These are phyloP conservation scores for Eutrema japonicum DNA, from an alignment of 345 rosid genomes.

Conservation along the genomic window DNA sequence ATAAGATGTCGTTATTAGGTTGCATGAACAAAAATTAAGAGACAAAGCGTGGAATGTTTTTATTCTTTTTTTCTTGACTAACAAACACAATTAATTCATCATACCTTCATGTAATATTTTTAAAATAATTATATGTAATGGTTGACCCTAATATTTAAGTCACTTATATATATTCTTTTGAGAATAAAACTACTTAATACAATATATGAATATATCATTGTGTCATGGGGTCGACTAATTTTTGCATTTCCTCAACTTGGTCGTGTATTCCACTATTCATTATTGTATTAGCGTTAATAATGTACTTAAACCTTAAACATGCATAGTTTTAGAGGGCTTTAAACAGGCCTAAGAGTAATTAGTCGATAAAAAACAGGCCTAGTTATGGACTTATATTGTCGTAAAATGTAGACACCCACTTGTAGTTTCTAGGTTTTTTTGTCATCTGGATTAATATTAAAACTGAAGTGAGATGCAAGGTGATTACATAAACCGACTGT, in stretches of 20 bases:
- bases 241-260: background rate
- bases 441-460: too few species aligned
- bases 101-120: too few species aligned
- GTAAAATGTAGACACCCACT: background rate
- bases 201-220: background rate
- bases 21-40: too few species aligned
- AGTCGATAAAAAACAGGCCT: background rate
- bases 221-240: conserved; percentile 23
- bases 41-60: too few species aligned
- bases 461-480: too few species aligned
- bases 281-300: background rate
- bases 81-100: too few species aligned
- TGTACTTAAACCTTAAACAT: background rate
- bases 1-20: too few species aligned
- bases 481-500: too few species aligned
- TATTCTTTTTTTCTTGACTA: too few species aligned
- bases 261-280: conserved; percentile 28
- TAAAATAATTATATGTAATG: too few species aligned
- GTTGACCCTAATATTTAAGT: background rate
- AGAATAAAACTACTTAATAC: background rate
- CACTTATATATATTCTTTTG: background rate
- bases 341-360: background rate
- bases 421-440: too few species aligned
- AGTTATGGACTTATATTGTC: background rate
- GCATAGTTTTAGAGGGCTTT: background rate